phyloP scores from a whole-genome alignment of 2,329 filamentous ascomycete species.

The Xylaria sp. region DNA sequence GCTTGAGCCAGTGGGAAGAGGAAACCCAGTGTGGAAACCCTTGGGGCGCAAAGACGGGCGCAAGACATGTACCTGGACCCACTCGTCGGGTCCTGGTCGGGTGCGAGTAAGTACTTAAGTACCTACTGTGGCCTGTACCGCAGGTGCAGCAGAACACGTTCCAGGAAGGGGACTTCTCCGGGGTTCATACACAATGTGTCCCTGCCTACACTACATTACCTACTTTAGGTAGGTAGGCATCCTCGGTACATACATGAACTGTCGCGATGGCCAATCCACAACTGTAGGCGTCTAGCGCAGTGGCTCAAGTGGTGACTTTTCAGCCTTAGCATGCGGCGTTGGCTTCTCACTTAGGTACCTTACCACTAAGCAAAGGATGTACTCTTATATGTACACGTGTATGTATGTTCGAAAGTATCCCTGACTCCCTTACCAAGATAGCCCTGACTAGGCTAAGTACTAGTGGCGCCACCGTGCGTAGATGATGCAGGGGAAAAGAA shows the following conservation, averaged over 20 bases:
- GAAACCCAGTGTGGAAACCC: neutral
- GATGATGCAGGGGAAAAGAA: conserved; percentile 12
- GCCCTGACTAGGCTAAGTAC: conserved; percentile 9
- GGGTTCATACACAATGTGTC: neutral
- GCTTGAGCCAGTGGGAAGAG: neutral
- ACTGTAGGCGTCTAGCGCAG: neutral
- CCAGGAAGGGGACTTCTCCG: conserved; percentile 2
- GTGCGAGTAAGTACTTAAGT: no score
- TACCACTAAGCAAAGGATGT: no score
- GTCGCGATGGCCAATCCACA: neutral
- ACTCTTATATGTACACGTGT: neutral
- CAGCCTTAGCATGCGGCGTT: neutral
- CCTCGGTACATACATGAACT: neutral
- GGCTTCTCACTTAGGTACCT: neutral
- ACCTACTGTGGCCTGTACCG: neutral
- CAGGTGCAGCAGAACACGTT: conserved; percentile 10
- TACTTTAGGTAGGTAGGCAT: neutral
- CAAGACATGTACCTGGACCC: conserved; percentile 1
- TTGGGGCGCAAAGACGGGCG: neutral
- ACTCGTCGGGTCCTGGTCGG: no score
- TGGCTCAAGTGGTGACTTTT: neutral
- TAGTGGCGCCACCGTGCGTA: conserved; percentile 9
- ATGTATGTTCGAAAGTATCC: neutral
- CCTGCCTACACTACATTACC: no score
- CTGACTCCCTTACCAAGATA: conserved; percentile 7